These are phyloP conservation scores for Escovopsis sp. DNA, from an alignment of 2,329 filamentous ascomycete genomes.

Conservation along the genomic window DNA sequence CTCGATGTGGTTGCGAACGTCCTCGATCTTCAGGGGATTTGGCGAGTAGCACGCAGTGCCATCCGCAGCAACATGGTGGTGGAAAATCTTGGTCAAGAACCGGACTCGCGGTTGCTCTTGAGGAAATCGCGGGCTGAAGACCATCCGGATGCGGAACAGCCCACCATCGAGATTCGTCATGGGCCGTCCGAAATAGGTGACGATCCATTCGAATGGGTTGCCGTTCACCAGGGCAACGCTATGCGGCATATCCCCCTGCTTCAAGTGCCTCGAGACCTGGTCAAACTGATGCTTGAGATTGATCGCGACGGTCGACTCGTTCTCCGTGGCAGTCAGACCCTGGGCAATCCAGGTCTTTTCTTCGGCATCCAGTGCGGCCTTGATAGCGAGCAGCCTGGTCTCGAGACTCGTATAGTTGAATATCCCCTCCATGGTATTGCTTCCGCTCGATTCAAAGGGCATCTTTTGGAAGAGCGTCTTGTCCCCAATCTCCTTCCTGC, in stretches of 20 bases:
- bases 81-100: slow-evolving; percentile 70
- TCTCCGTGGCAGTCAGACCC: slow-evolving; percentile 45
- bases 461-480: slow-evolving; percentile 56
- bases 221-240: slow-evolving; percentile 61
- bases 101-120: slow-evolving; percentile 73
- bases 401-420: slow-evolving; percentile 70
- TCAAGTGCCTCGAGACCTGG: slow-evolving; percentile 64
- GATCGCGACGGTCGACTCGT: slow-evolving; percentile 60
- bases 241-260: slow-evolving; percentile 53
- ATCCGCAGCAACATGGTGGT: slow-evolving; percentile 68
- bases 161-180: slow-evolving; percentile 92
- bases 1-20: slow-evolving; percentile 70
- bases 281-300: slow-evolving; percentile 75
- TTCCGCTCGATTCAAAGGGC: slow-evolving; percentile 60
- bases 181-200: slow-evolving; percentile 81
- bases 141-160: slow-evolving; percentile 66
- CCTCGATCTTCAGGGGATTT: slow-evolving; percentile 45
- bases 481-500: slow-evolving; percentile 46
- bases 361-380: slow-evolving; percentile 56
- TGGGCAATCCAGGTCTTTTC: slow-evolving; percentile 53
- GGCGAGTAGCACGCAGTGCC: slow-evolving; percentile 75
- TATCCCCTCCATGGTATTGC: slow-evolving; percentile 72
- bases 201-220: slow-evolving; percentile 78
- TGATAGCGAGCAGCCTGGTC: slow-evolving; percentile 52
- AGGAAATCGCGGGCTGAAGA: slow-evolving; percentile 73